These are phyloP conservation scores for Diplosphaera chodatii DNA, from an alignment of 139 green algal genomes.

Conservation along the genomic window DNA sequence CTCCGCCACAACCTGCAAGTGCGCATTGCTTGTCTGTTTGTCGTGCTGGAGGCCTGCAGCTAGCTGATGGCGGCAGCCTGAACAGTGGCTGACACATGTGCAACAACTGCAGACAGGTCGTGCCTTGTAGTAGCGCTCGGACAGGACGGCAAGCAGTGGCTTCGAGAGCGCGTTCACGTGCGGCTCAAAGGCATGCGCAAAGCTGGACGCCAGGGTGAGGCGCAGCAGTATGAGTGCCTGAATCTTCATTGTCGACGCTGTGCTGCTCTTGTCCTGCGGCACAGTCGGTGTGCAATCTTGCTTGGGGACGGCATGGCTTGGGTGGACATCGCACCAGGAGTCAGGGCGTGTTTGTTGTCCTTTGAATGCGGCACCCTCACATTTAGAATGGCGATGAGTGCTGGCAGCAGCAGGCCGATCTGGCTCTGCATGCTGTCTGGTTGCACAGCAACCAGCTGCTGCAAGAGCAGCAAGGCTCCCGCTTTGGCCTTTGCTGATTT, in stretches of 20 bases:
- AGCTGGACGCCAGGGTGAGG: constrained; percentile 41
- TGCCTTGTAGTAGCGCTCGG: constrained; percentile 90
- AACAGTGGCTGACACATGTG: too few relatives aligned
- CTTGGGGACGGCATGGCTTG: background rate
- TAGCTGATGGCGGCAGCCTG: too few relatives aligned
- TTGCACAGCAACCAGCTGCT: constrained; percentile 61
- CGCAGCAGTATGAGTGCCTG: constrained; percentile 87
- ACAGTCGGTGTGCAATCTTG: background rate
- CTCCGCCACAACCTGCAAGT: constrained; percentile 66
- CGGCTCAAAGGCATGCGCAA: constrained; percentile 43
- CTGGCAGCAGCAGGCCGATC: constrained; percentile 54
- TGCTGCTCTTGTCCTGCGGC: constrained; percentile 55
- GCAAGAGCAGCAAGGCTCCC: constrained; percentile 65
- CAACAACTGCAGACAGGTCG: background rate
- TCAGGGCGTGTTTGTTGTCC: too few relatives aligned
- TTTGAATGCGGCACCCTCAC: too few relatives aligned
- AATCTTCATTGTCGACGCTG: constrained; percentile 68
- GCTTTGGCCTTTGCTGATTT: constrained; percentile 70
- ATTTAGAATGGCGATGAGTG: constrained; percentile 50
- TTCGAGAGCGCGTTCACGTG: constrained; percentile 47
- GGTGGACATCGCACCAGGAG: too few relatives aligned
- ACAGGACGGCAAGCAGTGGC: constrained; percentile 41
- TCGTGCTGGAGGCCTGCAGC: too few relatives aligned
- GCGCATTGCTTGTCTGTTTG: too few relatives aligned
- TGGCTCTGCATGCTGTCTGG: constrained; percentile 43